Conservation (phyloP, 139 green algal species). For the Tetradesmus obliquus region DNA sequence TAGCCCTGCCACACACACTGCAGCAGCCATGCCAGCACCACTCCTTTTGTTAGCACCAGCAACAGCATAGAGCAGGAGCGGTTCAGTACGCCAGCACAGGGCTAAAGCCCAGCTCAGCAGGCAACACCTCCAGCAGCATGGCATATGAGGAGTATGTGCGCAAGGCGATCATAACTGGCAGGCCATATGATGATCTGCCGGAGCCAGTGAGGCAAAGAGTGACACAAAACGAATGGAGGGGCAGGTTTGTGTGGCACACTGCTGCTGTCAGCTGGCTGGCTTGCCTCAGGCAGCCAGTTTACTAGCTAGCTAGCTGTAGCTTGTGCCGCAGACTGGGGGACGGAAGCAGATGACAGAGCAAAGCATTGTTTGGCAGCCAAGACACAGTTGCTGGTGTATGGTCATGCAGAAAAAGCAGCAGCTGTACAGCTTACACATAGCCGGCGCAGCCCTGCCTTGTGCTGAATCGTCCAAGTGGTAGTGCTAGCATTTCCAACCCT, state of each 20-base stretch:
- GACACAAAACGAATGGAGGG: constrained; percentile 61
- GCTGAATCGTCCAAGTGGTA: background rate
- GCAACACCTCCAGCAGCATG: background rate
- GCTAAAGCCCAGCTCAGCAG: background rate
- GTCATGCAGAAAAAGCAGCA: too few relatives aligned
- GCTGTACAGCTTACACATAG: too few relatives aligned
- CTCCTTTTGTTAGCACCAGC: background rate
- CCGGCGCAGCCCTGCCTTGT: too few relatives aligned
- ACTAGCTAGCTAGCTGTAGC: background rate
- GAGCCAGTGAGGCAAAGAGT: constrained; percentile 59
- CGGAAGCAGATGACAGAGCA: too few relatives aligned
- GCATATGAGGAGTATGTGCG: constrained; percentile 62
- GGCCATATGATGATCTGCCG: constrained; percentile 81
- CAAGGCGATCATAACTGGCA: constrained; percentile 65
- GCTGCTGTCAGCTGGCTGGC: background rate
- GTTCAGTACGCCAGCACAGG: background rate
- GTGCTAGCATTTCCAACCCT: background rate
- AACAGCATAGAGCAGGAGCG: background rate
- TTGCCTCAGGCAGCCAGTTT: background rate
- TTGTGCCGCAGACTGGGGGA: background rate
- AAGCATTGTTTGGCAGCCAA: too few relatives aligned
- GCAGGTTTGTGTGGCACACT: constrained; percentile 42
- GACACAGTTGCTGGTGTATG: too few relatives aligned
- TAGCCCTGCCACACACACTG: background rate
- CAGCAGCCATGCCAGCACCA: background rate